These are phyloP conservation scores for Pyrenopolyporus hunteri DNA, from an alignment of 495 filamentous ascomycete genomes.

Conservation along the genomic window DNA sequence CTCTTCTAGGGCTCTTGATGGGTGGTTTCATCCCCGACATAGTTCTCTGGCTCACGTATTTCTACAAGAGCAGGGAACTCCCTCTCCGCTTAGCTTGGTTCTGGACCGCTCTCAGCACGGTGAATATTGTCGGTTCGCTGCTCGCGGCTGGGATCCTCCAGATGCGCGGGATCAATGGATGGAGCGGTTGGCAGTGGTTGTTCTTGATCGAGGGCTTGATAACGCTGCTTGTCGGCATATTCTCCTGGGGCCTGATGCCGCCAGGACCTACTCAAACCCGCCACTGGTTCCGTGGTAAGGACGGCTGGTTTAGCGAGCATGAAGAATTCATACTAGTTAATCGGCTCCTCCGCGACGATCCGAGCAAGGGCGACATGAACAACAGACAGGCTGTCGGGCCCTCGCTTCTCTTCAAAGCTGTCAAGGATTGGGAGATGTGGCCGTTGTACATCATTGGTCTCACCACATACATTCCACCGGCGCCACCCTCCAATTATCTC, in stretches of 20 bases:
- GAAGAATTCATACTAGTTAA: slow-evolving; percentile 67
- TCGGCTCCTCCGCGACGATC: slow-evolving; percentile 67
- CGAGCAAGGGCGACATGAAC: slow-evolving; percentile 69
- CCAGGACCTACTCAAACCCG: slow-evolving; percentile 57
- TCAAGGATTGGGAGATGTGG: slow-evolving; percentile 65
- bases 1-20: slow-evolving; percentile 54
- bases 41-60: slow-evolving; percentile 61
- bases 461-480: slow-evolving; percentile 57
- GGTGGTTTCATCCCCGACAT: slow-evolving; percentile 59
- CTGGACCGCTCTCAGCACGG: slow-evolving; percentile 54
- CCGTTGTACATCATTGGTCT: slow-evolving; percentile 63
- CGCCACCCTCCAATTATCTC: slow-evolving; percentile 54
- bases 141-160: slow-evolving; percentile 58
- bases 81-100: slow-evolving; percentile 57
- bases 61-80: slow-evolving; percentile 59
- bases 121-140: slow-evolving; percentile 56
- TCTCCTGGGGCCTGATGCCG: slow-evolving; percentile 62
- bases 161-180: slow-evolving; percentile 56
- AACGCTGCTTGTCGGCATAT: slow-evolving; percentile 58
- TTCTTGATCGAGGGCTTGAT: slow-evolving; percentile 64
- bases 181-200: slow-evolving; percentile 58
- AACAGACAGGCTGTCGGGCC: slow-evolving; percentile 59
- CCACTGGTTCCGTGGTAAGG: slow-evolving; percentile 59
- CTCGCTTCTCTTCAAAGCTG: slow-evolving; percentile 51
- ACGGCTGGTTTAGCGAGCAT: slow-evolving; percentile 66